Conservation (phyloP, 345 rosid species). For the Eucalyptus decipiens region DNA sequence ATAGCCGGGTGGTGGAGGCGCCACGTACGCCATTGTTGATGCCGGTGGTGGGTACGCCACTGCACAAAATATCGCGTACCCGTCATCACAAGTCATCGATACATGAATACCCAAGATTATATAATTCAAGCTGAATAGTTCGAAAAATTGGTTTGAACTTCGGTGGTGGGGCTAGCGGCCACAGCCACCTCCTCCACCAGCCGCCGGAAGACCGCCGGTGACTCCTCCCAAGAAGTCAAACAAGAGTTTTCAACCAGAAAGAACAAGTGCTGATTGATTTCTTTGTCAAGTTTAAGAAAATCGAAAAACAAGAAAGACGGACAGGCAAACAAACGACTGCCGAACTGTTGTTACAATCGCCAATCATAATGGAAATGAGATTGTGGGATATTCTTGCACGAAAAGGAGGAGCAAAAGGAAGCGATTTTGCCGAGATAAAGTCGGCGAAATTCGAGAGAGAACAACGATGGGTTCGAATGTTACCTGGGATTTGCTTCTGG, state of each 20-base stretch:
- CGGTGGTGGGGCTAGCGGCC: not conserved
- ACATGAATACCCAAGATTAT: not conserved
- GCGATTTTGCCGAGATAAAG: not conserved
- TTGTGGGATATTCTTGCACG: not conserved
- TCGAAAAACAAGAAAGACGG: not conserved
- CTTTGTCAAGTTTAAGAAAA: not conserved
- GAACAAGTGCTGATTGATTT: not conserved
- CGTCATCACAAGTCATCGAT: not conserved
- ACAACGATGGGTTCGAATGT: not conserved
- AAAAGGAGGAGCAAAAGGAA: not conserved
- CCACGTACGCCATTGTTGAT: not conserved
- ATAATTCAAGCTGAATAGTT: not conserved
- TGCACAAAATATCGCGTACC: not conserved
- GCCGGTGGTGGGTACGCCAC: constrained; percentile 15
- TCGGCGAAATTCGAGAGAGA: not conserved
- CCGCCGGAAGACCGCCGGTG: not conserved
- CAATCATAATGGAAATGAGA: not conserved
- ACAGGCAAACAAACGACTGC: not conserved
- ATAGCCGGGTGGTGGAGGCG: constrained; percentile 39
- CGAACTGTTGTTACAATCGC: not conserved
- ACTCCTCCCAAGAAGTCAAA: not conserved
- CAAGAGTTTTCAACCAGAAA: not conserved
- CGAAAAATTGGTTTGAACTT: not conserved
- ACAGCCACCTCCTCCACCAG: not conserved
- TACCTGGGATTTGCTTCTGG: constrained; percentile 11